Evolutionary conservation across 331 rosid genomes (phyloP).

Genomic region (Erythrophleum ivorense): DNA sequence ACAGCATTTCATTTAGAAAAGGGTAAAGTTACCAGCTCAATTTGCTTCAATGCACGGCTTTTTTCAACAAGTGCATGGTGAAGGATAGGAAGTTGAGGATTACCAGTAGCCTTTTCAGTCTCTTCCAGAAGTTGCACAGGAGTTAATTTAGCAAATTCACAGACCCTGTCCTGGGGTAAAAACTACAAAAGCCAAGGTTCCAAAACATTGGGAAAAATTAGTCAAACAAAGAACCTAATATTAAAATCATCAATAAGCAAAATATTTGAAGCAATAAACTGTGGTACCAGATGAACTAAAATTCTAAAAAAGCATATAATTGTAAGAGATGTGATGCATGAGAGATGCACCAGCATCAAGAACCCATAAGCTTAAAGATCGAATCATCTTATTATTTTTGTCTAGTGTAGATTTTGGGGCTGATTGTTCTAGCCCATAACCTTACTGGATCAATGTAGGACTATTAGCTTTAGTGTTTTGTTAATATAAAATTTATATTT

Average conservation of each 20-base stretch:
- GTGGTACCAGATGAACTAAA: constrained; percentile 9
- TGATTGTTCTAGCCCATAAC: constrained; percentile 1
- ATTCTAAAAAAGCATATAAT: neutral
- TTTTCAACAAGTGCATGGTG: constrained; percentile 76
- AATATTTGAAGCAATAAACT: constrained; percentile 23
- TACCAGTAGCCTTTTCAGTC: constrained; percentile 96
- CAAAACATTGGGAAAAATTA: constrained; percentile 18
- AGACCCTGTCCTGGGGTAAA: constrained; percentile 94
- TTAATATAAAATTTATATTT: neutral
- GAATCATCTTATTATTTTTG: neutral
- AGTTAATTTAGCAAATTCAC: constrained; percentile 91
- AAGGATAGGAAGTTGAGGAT: constrained; percentile 78
- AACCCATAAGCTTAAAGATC: neutral
- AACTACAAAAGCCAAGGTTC: constrained; percentile 58
- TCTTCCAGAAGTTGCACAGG: constrained; percentile 90
- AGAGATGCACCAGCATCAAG: neutral
- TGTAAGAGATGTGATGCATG: neutral
- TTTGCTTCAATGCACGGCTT: constrained; percentile 73
- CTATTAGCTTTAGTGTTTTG: neutral
- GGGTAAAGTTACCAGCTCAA: constrained; percentile 66
- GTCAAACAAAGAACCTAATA: constrained; percentile 20
- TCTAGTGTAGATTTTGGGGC: neutral
- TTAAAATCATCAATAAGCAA: constrained; percentile 15
- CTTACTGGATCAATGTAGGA: neutral
- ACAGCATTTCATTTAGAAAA: constrained; percentile 17